Evolutionary conservation across 1,284 basidiomycete genomes (phyloP).

Genomic region (Cryptococcus sp.): DNA sequence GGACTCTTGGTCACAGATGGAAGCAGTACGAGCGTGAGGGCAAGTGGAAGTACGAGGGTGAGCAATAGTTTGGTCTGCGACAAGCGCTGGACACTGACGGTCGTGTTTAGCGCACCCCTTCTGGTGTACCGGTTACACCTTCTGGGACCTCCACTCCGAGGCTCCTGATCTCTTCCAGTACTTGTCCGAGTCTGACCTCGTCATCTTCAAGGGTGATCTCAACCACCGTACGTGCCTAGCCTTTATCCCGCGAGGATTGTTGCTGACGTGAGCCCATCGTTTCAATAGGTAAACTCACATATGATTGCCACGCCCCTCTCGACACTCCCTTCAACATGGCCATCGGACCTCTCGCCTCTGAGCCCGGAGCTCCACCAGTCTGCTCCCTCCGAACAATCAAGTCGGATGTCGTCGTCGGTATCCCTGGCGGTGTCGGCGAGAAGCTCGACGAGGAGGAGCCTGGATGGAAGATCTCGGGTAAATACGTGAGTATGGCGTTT

Average conservation of each 20-base stretch:
- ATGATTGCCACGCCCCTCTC: constrained; percentile 89
- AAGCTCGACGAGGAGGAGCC: constrained; percentile 82
- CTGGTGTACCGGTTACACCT: constrained; percentile 95
- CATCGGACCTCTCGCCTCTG: constrained; percentile 89
- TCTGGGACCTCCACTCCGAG: constrained; percentile 86
- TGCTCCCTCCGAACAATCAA: constrained; percentile 85
- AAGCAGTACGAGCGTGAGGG: constrained; percentile 95
- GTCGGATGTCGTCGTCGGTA: constrained; percentile 72
- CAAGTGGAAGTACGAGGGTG: constrained; percentile 83
- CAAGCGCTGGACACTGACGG: not conserved
- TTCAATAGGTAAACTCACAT: constrained; percentile 65
- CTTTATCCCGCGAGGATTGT: not conserved
- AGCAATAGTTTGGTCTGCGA: not conserved
- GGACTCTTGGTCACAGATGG: constrained; percentile 82
- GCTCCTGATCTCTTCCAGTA: constrained; percentile 93
- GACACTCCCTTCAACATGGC: constrained; percentile 88
- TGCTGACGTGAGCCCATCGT: not conserved
- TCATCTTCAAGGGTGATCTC: constrained; percentile 94
- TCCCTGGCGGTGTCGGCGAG: constrained; percentile 67
- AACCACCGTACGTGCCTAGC: constrained; percentile 68
- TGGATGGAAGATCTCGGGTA: constrained; percentile 96
- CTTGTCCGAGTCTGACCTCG: constrained; percentile 84
- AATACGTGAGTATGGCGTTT: constrained; percentile 68
- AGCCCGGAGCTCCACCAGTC: constrained; percentile 84
- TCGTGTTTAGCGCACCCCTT: constrained; percentile 71